Conservation (phyloP, 352 stramenopile species). For the Globisporangium irregulare region DNA sequence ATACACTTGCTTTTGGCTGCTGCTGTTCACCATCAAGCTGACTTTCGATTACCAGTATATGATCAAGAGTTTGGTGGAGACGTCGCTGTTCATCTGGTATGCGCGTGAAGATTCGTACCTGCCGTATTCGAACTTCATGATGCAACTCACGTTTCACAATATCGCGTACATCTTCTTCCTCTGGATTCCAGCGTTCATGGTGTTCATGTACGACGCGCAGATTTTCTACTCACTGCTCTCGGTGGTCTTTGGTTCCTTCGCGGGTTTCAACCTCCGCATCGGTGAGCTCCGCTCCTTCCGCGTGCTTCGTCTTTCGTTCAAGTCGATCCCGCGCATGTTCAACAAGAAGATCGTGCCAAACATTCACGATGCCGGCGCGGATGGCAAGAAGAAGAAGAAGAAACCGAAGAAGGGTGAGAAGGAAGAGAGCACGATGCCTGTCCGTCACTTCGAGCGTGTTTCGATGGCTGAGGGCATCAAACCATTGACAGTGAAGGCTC, state of each 20-base stretch:
- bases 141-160: conserved; percentile 83
- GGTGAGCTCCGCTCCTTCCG: conserved; percentile 84
- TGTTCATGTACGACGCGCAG: conserved; percentile 86
- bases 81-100: conserved; percentile 85
- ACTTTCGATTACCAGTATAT: conserved; percentile 88
- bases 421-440: conserved; percentile 56
- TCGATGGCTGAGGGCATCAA: conserved; percentile 83
- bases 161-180: conserved; percentile 82
- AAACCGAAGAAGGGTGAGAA: conserved; percentile 68
- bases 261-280: conserved; percentile 83
- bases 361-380: conserved; percentile 53
- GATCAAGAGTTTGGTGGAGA: conserved; percentile 82
- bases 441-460: conserved; percentile 77
- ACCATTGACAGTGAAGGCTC: conserved; percentile 76
- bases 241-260: conserved; percentile 77
- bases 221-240: conserved; percentile 85
- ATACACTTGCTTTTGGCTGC: conserved; percentile 83
- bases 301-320: conserved; percentile 79
- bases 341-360: conserved; percentile 89
- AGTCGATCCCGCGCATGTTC: conserved; percentile 84
- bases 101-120: conserved; percentile 67
- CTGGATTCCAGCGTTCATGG: conserved; percentile 79
- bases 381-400: conserved; percentile 74
- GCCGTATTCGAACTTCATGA: conserved; percentile 80
- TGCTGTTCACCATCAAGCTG: conserved; percentile 73